These are phyloP conservation scores for Calonectria pseudoreteaudii DNA, from an alignment of 2,329 filamentous ascomycete species.

Conservation along the genomic window DNA sequence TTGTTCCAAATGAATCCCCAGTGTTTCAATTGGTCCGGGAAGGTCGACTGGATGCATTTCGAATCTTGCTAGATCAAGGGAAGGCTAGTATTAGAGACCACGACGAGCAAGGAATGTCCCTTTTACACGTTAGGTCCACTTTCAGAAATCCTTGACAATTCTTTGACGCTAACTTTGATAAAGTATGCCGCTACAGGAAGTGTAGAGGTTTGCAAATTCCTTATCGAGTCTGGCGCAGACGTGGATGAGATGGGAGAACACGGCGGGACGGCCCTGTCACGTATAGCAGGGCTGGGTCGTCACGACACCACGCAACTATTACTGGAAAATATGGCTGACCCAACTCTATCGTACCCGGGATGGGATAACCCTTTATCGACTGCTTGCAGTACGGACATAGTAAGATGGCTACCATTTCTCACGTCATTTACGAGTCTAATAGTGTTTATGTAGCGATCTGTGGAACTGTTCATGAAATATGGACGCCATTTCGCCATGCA, in stretches of 20 bases:
- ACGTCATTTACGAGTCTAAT: background rate
- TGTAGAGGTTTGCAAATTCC: constrained; percentile 26
- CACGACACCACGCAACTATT: constrained; percentile 25
- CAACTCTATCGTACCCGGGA: background rate
- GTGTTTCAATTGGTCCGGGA: constrained; percentile 20
- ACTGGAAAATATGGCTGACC: constrained; percentile 26
- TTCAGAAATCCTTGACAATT: too few species aligned
- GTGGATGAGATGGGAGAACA: constrained; percentile 28
- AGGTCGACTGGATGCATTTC: constrained; percentile 7
- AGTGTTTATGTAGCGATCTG: background rate
- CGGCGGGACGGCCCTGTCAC: constrained; percentile 15
- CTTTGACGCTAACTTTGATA: background rate
- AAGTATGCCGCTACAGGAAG: constrained; percentile 24
- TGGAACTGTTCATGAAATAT: background rate
- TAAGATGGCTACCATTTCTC: background rate
- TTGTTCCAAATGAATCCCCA: constrained; percentile 8
- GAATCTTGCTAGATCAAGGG: background rate
- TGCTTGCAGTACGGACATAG: background rate
- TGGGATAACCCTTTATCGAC: background rate
- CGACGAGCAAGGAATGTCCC: constrained; percentile 25
- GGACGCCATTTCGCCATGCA: background rate
- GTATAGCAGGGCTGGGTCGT: background rate
- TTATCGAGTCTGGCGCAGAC: constrained; percentile 27
- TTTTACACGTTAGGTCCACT: constrained; percentile 21
- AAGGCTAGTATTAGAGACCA: constrained; percentile 29